Evolutionary conservation across 345 rosid species (phyloP).

Genomic region (Dovyalis caffra): DNA sequence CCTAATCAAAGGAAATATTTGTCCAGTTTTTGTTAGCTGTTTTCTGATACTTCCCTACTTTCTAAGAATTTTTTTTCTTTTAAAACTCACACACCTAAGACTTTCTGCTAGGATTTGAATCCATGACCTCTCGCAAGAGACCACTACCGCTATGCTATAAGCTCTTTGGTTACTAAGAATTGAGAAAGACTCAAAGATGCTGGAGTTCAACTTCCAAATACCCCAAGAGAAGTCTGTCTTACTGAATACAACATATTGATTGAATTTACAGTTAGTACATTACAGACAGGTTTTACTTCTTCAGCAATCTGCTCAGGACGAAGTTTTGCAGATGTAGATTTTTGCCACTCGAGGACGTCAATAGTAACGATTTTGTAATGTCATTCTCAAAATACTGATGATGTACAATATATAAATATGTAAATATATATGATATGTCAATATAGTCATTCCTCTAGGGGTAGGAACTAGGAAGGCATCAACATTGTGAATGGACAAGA

Average conservation of each 20-base stretch:
- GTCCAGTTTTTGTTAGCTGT: neutral
- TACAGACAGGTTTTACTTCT: neutral
- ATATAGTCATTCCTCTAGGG: neutral
- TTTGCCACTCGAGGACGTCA: neutral
- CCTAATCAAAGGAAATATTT: neutral
- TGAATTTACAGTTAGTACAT: neutral
- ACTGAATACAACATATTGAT: neutral
- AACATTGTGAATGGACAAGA: neutral
- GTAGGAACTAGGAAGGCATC: neutral
- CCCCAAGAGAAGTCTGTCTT: neutral
- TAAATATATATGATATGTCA: neutral
- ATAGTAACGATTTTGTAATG: too few relatives aligned
- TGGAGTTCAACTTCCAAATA: neutral
- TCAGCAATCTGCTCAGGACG: neutral
- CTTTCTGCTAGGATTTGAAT: too few relatives aligned
- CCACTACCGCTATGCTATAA: too few relatives aligned
- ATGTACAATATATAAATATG: constrained; percentile 2
- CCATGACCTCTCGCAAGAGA: too few relatives aligned
- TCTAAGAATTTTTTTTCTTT: too few relatives aligned
- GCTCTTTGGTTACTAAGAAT: too few relatives aligned
- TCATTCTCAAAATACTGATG: neutral
- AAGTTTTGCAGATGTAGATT: constrained; percentile 3
- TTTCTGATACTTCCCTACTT: neutral
- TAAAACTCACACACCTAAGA: too few relatives aligned
- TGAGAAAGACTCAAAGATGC: neutral